A percentile compares a stretch with the other conserved stretches of the same genome.
These are phyloP conservation scores for Oropetium thomaeum DNA, from an alignment of 176 grass and related monocot genomes.

Conservation along the genomic window DNA sequence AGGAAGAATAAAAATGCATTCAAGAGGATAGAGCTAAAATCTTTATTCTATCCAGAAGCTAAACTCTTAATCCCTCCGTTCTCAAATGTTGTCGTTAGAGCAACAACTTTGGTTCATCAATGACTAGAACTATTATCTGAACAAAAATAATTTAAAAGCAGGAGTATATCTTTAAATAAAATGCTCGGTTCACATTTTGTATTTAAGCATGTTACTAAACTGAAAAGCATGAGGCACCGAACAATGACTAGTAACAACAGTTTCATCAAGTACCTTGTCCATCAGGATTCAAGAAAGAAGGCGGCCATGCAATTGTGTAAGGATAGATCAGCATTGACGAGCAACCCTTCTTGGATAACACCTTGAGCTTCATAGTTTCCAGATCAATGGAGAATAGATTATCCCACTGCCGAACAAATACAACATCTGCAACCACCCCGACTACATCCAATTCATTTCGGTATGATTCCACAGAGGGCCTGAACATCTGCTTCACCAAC, in stretches of 20 bases:
- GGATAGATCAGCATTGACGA: not conserved
- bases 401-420: constrained; percentile 29
- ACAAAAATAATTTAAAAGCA: too few relatives aligned
- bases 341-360: not conserved
- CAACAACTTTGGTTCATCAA: too few relatives aligned
- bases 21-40: not conserved
- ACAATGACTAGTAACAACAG: not conserved
- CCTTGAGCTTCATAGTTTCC: constrained; percentile 34
- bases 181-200: not conserved
- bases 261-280: constrained; percentile 16
- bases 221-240: not conserved
- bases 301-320: constrained; percentile 20
- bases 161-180: not conserved
- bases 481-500: not conserved
- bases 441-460: not conserved
- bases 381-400: constrained; percentile 34
- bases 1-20: not conserved
- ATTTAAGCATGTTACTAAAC: not conserved
- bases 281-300: constrained; percentile 24
- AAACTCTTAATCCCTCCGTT: too few relatives aligned
- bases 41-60: not conserved
- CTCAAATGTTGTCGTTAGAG: too few relatives aligned
- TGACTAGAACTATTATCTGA: too few relatives aligned
- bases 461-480: not conserved
- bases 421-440: constrained; percentile 19